A percentile compares a stretch with the other conserved stretches of the same genome.
phyloP scores from a whole-genome alignment of 306 rosid genomes.

The Casuarina cunninghamiana region DNA sequence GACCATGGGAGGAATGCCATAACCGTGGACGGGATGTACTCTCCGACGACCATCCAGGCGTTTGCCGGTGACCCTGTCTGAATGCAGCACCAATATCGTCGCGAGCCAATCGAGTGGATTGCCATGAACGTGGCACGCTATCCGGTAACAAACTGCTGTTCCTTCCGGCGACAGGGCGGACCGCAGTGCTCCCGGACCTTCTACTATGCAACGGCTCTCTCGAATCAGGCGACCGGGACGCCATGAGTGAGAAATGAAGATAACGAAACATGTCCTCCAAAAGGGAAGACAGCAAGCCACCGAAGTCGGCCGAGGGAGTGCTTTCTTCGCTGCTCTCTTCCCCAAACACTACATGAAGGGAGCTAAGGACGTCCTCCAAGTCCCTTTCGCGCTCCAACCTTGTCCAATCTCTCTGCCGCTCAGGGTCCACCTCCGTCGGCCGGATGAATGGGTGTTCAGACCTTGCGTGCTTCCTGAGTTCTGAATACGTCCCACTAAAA shows the following conservation, averaged over 20 bases:
- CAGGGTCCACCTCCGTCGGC: constrained; percentile 73
- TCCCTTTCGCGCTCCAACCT: constrained; percentile 71
- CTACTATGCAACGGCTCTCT: constrained; percentile 37
- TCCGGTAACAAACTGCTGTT: constrained; percentile 37
- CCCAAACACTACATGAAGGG: constrained; percentile 40
- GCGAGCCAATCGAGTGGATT: constrained; percentile 34
- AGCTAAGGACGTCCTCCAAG: constrained; percentile 58
- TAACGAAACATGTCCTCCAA: constrained; percentile 33
- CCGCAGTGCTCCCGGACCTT: constrained; percentile 37
- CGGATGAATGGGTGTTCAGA: constrained; percentile 70
- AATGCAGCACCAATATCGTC: constrained; percentile 25
- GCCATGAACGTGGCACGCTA: constrained; percentile 30
- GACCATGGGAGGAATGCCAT: background rate
- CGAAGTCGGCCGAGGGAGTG: constrained; percentile 22
- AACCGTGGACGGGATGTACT: constrained; percentile 15
- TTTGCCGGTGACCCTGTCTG: background rate
- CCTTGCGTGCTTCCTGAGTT: constrained; percentile 83
- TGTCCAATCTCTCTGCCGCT: constrained; percentile 56
- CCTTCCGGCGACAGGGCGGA: constrained; percentile 44
- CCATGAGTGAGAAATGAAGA: constrained; percentile 26
- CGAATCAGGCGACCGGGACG: constrained; percentile 29
- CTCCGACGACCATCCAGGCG: constrained; percentile 28
- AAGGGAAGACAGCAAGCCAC: constrained; percentile 33
- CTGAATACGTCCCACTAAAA: constrained; percentile 62
- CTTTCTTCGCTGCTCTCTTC: constrained; percentile 28